Evolutionary conservation across 768 basidiomycete species (phyloP), one percentile per base, ranked within the genome.

Genomic region (Kwoniella heveanensis): DNA sequence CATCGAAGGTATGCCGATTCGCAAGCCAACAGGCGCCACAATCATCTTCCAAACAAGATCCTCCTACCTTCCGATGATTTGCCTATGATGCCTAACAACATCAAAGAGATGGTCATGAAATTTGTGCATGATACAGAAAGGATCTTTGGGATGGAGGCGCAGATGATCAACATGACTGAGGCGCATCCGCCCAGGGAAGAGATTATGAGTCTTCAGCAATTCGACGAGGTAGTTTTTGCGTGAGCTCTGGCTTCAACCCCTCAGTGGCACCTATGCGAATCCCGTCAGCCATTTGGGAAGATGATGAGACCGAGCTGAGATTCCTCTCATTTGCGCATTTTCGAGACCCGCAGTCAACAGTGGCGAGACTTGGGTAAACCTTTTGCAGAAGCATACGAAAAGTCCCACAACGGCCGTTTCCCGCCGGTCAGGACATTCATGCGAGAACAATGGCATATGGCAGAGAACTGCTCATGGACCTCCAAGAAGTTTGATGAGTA

Each of bases 1-100:
- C n/a, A n/a, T n/a, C n/a, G n/a, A n/a, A 66, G 65, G 64, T 62
- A 70, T 47, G 57, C 63, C 13, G 62, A 61, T 37, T 65, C 59
- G 5, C 60, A 62, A 52, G 60, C 57, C 10, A 62, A 62, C 53
- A 46, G 62, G 51, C 27, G 64, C 58, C 60, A 62, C 60, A 49
- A 66, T 59, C 22, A 57, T 57, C 37, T 50, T 29, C 55, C 49
- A 1, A 24, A 32, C 59, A 57, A 54, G 48, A 58, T 50, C 25
- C 60, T 60, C 19, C 39, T 36, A 32, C 57, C 29, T 63, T 58
- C 54, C 2, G 66, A 46, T 29, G 44, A 32, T 44, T 70, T 39
- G 57, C 64, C 22, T 57, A 55, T 1, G 62, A 66, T 61, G 56
- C 51, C 26, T 6, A 26, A 8, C 5, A 13, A 32, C 13, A 32